phyloP scores from a whole-genome alignment of 2,329 filamentous ascomycete species.

The Trematosphaeria pertusa region DNA sequence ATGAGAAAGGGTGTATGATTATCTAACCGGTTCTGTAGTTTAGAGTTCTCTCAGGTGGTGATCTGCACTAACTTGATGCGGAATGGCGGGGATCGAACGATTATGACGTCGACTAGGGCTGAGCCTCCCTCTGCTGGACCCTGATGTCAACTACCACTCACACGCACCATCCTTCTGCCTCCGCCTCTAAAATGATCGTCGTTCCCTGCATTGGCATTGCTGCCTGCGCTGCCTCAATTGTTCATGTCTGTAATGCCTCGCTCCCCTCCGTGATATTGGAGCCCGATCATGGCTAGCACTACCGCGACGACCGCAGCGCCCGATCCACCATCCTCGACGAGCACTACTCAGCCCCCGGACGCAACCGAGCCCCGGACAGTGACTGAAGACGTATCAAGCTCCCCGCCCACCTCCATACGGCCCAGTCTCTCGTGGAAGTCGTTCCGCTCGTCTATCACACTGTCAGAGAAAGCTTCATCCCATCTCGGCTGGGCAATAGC shows the following conservation, averaged over 20 bases:
- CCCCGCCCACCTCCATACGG: constrained; percentile 8
- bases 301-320: constrained; percentile 1
- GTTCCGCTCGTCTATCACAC: constrained; percentile 16
- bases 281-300: constrained; percentile 4
- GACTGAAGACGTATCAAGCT: background rate
- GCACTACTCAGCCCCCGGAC: background rate
- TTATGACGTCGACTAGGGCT: constrained; percentile 1
- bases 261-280: background rate
- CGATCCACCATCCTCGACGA: background rate
- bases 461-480: constrained; percentile 20
- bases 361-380: background rate
- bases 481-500: constrained; percentile 26
- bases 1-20: too few relatives aligned
- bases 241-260: constrained; percentile 1
- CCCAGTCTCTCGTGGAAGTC: constrained; percentile 23
- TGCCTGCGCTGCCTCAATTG: constrained; percentile 15
- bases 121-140: background rate
- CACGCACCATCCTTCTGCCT: background rate
- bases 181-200: constrained; percentile 16
- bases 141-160: background rate
- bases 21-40: too few relatives aligned
- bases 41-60: too few relatives aligned
- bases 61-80: too few relatives aligned
- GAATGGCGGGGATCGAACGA: too few relatives aligned
- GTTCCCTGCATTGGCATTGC: constrained; percentile 6